Base-by-base conservation (phyloP, 2,329 filamentous ascomycete genomes). In the Calcarisporium arbuscula region DNA sequence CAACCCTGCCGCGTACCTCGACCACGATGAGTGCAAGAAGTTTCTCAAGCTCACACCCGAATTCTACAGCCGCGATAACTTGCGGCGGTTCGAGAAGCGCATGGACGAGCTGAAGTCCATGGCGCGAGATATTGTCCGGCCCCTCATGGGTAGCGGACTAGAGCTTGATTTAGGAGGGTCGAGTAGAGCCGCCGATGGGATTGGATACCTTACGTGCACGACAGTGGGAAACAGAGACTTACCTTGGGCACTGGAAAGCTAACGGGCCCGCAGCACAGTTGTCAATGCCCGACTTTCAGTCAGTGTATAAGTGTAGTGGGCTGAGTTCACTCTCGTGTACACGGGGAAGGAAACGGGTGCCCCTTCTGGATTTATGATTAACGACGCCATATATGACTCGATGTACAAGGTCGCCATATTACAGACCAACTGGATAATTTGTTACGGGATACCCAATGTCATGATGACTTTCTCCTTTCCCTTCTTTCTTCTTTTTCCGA, bases 61-160 rank as follows among this genome's bases (percentile, higher is more conserved):
- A 15, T 61, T 90, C 7, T 95, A 95, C 61, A 86, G 75, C 28
- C 74, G 89, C 14, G 89, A 95, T n/a, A 90, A 86, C 42, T 60
- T 95, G 31, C 77, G 82, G 41, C 72, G 84, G 5, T 94, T 95
- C 47, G 90, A 95, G 65, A 79, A 84, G 51, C 74, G 87, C 36
- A 73, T 95, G 46, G 87, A 95, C 39, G 89, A 95, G 65, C 69
- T 95, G 35, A 95, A 95, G 64, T 73, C 74, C 36, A 73, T 90
- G 52, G 90, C 89, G 6, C 71, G 84, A 34, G 86, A 94, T 50
- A 70, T 83, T 12, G 89, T 95, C 7, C 80, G 81, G 39, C 89
- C 89, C 5, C 65, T 95, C 10, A 94, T 94, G 81, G 74, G 82
- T 33, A 92, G 85, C 52, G 84, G 80, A 34, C 70, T 95, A 10